Evolutionary conservation across 2,329 filamentous ascomycete species (phyloP), one percentile per base, ranked within the genome.

Genomic region (Fulvia fulva): DNA sequence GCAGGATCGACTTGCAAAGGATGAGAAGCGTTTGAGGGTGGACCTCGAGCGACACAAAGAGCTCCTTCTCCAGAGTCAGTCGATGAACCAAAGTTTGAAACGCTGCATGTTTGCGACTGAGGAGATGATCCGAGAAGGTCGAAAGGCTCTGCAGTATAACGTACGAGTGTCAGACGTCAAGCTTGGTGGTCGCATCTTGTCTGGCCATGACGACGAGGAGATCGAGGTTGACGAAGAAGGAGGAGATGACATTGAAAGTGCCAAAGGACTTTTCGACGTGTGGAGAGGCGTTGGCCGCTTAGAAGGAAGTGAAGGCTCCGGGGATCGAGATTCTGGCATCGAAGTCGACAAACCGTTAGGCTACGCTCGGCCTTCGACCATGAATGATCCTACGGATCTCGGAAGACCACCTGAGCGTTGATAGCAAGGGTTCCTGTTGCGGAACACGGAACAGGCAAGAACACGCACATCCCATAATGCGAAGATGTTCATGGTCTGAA

Each of bases 61-160:
- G 69, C 79, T 97, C 1, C 83, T 99, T 8, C 79, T 91, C 41
- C 92, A 96, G 71, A 94, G 89, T 65, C 91, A 97, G 70, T 95
- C 91, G 77, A 91, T 97, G 80, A 97, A 97, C 71, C 90, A 95
- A 72, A 96, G 90, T 72, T 82, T 99, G 47, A 95, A 91, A 73
- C 83, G 90, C 50, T 99, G 94, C 73, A 81, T 97, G 32, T 86
- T 87, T 64, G 93, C 90, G 83, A 95, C 92, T 0, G 93, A 99
- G 70, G 87, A 89, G 62, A 81, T 99, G 46, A 96, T 99, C 72
- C 87, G 84, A 51, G 91, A 97, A 66, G 94, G 89, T 5, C 89
- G 87, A 69, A 93, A 90, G 70, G 94, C 94, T 0, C 81, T 99
- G 1, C 87, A 88, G 50, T 96, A 96, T 71, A 81, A 84, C 58